Evolutionary conservation across 2,329 filamentous ascomycete genomes (phyloP).

Genomic region (Aspergillus novoparasiticus): DNA sequence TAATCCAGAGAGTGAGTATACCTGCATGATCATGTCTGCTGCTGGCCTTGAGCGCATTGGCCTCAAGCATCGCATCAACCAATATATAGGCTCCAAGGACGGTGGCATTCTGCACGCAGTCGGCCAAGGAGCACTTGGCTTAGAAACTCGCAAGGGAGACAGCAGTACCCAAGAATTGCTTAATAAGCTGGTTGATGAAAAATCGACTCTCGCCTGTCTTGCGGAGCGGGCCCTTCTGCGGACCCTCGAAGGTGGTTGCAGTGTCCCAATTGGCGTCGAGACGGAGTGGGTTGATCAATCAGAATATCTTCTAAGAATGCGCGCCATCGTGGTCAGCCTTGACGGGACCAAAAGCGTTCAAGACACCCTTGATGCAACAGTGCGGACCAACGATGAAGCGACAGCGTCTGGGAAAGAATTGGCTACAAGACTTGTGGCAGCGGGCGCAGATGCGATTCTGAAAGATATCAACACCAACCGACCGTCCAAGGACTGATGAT

Average conservation of each 20-base stretch:
- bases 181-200: conserved; percentile 6
- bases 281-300: conserved; percentile 11
- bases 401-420: background rate
- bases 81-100: conserved; percentile 67
- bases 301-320: background rate
- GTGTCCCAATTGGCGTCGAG: conserved; percentile 15
- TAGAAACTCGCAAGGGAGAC: conserved; percentile 40
- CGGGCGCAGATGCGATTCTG: conserved; percentile 29
- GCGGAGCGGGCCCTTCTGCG: conserved; percentile 14
- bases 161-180: conserved; percentile 2
- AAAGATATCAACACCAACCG: conserved; percentile 6
- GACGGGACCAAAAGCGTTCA: conserved; percentile 9
- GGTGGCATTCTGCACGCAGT: conserved; percentile 73
- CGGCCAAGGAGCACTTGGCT: conserved; percentile 80
- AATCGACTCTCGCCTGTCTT: conserved; percentile 11
- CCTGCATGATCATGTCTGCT: conserved; percentile 80
- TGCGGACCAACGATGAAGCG: background rate
- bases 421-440: background rate
- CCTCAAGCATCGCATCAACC: conserved; percentile 69
- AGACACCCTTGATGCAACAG: background rate
- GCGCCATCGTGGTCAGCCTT: conserved; percentile 14
- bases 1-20: conserved; percentile 66
- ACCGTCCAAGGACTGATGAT: conserved; percentile 6
- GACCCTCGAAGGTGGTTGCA: conserved; percentile 14
- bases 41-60: conserved; percentile 77